Evolutionary conservation across 805 yeast genomes (phyloP), one percentile per base, ranked within the genome.

Genomic region (Sugiyamaella chiloensis): DNA sequence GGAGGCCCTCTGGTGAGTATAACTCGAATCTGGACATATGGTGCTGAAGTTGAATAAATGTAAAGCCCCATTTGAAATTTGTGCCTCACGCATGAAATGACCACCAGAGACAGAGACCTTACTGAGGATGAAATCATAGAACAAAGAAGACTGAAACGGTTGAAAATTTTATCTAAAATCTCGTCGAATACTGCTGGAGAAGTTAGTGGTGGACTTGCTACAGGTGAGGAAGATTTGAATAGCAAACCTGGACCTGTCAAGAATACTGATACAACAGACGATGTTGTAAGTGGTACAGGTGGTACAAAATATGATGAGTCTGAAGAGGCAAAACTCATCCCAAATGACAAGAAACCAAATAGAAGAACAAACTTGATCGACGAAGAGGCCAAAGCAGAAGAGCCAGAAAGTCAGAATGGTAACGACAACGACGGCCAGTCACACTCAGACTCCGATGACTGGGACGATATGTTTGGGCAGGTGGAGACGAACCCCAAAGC

Each of bases 1-100:
- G 74, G 40, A 93, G 74, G 3, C 99, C 99, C 67, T 93, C 98
- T 5, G 96, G 96, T 0, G 97, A 90, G 62, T 87, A 91, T 39
- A 93, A 67, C 71, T 93, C 99, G 47, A 48, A 54, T 31, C 57
- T 47, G 6, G 60, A 56, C 60, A 54, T 54, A n/a, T n/a, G n/a
- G n/a, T n/a, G n/a, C n/a, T 17, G 20, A 14, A 40, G 31, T 34
- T 34, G 14, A 34, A 14, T n/a, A n/a, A 3, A 21, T 19, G 37
- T 16, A 19, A 34, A 34, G 37, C 37, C 37, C 19, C 37, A 34
- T 34, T 19, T 16, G 19, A 19, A 8, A 26, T n/a, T n/a, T n/a
- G n/a, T n/a, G n/a, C n/a, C n/a, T n/a, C n/a, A n/a, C n/a, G n/a
- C n/a, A n/a, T n/a, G 20, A 12, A 14, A 21, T 8, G 37, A 26